These are phyloP conservation scores for Hypomyces rosellus DNA, from an alignment of 2,329 filamentous ascomycete genomes.

Conservation along the genomic window DNA sequence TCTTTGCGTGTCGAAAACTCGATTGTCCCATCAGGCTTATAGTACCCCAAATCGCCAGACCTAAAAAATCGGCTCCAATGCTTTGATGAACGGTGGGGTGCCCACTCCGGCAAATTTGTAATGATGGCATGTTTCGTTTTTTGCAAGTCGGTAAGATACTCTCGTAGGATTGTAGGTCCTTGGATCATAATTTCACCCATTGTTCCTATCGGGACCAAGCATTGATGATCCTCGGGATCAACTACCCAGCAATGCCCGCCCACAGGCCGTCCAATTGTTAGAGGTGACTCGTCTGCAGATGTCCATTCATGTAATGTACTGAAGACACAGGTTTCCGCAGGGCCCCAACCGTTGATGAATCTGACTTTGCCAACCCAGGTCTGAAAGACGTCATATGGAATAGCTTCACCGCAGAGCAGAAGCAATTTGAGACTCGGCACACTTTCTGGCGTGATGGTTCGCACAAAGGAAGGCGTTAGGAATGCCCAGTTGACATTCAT, in stretches of 20 bases:
- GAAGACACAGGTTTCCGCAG: conserved; percentile 1
- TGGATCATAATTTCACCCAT: conserved; percentile 6
- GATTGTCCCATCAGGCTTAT: conserved; percentile 5
- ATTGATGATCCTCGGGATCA: background rate
- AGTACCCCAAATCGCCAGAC: conserved; percentile 4
- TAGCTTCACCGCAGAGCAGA: conserved; percentile 2
- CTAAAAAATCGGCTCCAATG: background rate
- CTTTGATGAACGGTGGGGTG: background rate
- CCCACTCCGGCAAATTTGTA: background rate
- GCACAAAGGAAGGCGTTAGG: background rate
- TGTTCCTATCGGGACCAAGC: background rate
- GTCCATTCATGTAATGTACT: background rate
- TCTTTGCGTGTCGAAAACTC: conserved; percentile 1
- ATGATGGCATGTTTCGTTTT: background rate
- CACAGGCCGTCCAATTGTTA: conserved; percentile 1
- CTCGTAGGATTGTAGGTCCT: background rate
- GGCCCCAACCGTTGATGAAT: conserved; percentile 5
- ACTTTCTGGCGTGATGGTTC: background rate
- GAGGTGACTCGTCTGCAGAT: background rate
- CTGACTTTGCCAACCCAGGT: conserved; percentile 4
- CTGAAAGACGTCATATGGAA: conserved; percentile 2
- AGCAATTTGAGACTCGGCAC: background rate
- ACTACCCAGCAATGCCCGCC: conserved; percentile 8
- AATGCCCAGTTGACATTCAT: background rate
- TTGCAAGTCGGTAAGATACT: background rate